Base-by-base conservation (phyloP, 768 basidiomycete species). In the Leccinum olivaceopallidum region DNA sequence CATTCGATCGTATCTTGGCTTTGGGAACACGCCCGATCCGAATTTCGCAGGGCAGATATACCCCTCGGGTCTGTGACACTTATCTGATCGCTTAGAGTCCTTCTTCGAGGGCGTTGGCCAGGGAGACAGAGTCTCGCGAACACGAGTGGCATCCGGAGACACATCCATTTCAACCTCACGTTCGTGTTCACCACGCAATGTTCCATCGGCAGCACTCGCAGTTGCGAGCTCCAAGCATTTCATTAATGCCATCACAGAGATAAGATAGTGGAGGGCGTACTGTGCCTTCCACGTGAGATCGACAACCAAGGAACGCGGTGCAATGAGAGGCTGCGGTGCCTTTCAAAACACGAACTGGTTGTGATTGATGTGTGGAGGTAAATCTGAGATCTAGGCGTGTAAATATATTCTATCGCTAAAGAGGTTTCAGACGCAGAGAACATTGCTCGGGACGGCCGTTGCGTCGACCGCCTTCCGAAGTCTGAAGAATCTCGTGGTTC, bases 1-100 rank as follows among this genome's bases (percentile, higher is more conserved):
- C 86, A 87, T 22, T 72, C 72, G 64, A 86, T 85, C 22, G 63
- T 68, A 50, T 71, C 73, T 36, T 83, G 84, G 55, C 83, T 73
- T 83, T 58, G 34, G 6, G 36, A 16, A 26, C 10, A 49, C n/a
- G 22, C 51, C 42, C 51, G 1, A n/a, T 12, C 32, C 30, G 44
- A 62, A 36, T 47, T 55, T 28, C 32, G 50, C 50, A 55, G 32
- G 30, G 30, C 14, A n/a, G 30, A 26, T 1, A 13, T 22, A 32
- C 16, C 22, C 34, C 34, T 18, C 20, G 37, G 28, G 47, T 7
- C 18, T 6, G 50, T 50, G 20, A 20, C 0, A 51, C 79, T 73
- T 64, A 80, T 80, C 76, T 76, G 16, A 75, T 69, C 2, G 73
- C 67, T 28, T 53, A 63, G 44, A 80, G 67, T 13, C 77, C 77